Conservation (phyloP, 768 basidiomycete genomes). For the Lanmaoa pseudosensibilis region DNA sequence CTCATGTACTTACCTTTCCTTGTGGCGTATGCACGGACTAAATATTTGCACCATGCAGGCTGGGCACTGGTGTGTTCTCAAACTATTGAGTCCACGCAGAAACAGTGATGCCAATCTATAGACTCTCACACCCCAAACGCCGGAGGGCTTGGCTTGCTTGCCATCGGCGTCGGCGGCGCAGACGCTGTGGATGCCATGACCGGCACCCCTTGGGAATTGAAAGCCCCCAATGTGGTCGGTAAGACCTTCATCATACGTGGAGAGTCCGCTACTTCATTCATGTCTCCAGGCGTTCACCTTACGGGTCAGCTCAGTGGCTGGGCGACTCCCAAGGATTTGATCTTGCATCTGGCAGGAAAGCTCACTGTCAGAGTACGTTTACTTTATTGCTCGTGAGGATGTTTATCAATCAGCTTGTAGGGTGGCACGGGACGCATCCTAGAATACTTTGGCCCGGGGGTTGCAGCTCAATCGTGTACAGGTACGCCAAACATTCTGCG, state of each 20-base stretch:
- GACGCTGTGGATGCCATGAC: conserved; percentile 99
- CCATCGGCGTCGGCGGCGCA: conserved; percentile 98
- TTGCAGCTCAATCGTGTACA: conserved; percentile 87
- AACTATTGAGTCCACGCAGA: neutral
- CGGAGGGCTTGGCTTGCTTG: conserved; percentile 92
- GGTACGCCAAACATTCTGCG: conserved; percentile 42
- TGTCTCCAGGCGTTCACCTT: conserved; percentile 70
- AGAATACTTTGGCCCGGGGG: conserved; percentile 96
- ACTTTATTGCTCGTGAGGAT: neutral
- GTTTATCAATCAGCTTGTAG: conserved; percentile 38
- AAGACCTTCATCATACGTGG: conserved; percentile 19
- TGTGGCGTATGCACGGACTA: neutral
- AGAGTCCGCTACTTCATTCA: neutral
- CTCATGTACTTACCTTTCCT: conserved; percentile 60
- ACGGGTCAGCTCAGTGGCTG: conserved; percentile 87
- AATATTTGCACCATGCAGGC: conserved; percentile 43
- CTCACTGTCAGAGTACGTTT: conserved; percentile 82
- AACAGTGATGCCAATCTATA: conserved; percentile 27
- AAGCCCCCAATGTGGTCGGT: conserved; percentile 85
- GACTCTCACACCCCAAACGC: conserved; percentile 99
- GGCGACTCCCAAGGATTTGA: conserved; percentile 95
- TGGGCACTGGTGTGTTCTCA: conserved; percentile 68
- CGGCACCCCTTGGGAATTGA: conserved; percentile 96
- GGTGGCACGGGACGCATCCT: conserved; percentile 95
- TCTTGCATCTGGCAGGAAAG: conserved; percentile 90